Conservation (phyloP, 2,329 filamentous ascomycete genomes). For the Periconia digitata region DNA sequence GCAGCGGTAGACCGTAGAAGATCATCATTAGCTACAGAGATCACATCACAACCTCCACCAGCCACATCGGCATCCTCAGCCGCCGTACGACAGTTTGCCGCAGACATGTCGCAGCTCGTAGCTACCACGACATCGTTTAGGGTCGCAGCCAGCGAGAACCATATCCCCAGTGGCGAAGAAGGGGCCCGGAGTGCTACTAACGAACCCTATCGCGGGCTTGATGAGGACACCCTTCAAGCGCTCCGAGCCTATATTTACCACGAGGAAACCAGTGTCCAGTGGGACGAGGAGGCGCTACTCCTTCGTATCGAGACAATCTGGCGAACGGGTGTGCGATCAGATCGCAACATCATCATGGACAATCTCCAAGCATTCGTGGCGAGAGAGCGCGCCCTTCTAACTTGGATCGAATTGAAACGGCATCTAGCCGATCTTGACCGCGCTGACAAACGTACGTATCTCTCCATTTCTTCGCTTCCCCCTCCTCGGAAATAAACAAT, state of each 20-base stretch:
- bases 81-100: slow-evolving; percentile 28
- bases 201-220: slow-evolving; percentile 29
- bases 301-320: slow-evolving; percentile 32
- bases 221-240: slow-evolving; percentile 31
- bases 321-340: slow-evolving; percentile 32
- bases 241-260: slow-evolving; percentile 35
- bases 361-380: slow-evolving; percentile 34
- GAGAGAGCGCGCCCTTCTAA: slow-evolving; percentile 35
- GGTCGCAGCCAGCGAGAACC: slow-evolving; percentile 3
- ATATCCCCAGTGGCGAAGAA: slow-evolving; percentile 18
- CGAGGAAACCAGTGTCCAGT: slow-evolving; percentile 21
- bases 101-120: slow-evolving; percentile 31
- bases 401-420: slow-evolving; percentile 38
- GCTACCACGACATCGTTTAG: slow-evolving; percentile 29
- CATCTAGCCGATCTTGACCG: slow-evolving; percentile 38
- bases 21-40: slow-evolving; percentile 11
- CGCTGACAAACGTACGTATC: slow-evolving; percentile 33
- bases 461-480: no score
- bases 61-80: slow-evolving; percentile 21
- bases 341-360: slow-evolving; percentile 27
- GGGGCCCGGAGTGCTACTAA: slow-evolving; percentile 17
- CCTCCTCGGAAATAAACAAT: no score
- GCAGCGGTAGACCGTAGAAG: slow-evolving; percentile 1
- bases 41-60: slow-evolving; percentile 21
- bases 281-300: slow-evolving; percentile 34